Conservation (phyloP, 164 flowering plant species). For the Piper betle region DNA sequence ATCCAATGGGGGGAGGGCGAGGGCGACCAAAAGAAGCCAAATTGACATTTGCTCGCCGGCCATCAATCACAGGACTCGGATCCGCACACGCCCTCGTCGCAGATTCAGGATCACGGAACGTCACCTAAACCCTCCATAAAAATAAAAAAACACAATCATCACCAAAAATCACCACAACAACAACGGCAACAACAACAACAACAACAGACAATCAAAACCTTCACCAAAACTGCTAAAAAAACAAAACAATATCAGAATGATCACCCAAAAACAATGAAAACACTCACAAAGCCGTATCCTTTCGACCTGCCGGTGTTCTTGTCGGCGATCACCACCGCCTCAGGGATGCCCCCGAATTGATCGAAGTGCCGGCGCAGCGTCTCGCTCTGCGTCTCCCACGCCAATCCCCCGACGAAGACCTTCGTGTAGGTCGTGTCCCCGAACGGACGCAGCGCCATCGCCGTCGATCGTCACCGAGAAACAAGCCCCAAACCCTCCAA, state of each 20-base stretch:
- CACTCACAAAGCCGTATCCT: constrained; percentile 98
- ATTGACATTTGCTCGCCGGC: constrained; percentile 84
- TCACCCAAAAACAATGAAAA: constrained; percentile 8
- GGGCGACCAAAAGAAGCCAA: constrained; percentile 93
- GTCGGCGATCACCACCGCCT: constrained; percentile 94
- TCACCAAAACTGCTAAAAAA: too few species aligned
- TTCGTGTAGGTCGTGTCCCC: constrained; percentile 95
- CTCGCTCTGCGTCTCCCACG: constrained; percentile 98
- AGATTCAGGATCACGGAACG: constrained; percentile 81
- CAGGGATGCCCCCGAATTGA: constrained; percentile 92
- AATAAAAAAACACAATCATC: constrained; percentile 34
- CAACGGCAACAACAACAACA: not conserved
- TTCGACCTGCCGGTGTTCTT: constrained; percentile 94
- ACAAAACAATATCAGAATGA: not conserved
- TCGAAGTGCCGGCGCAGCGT: constrained; percentile 75
- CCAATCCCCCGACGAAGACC: constrained; percentile 94
- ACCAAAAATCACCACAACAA: not conserved
- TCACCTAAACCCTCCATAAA: constrained; percentile 77
- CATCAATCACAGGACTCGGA: constrained; percentile 82
- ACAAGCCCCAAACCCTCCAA: too few species aligned
- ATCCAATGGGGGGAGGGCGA: constrained; percentile 41
- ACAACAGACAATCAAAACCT: too few species aligned
- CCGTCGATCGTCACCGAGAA: too few species aligned
- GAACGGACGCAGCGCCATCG: too few species aligned
- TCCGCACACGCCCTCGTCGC: constrained; percentile 88